Evolutionary conservation across 208 protist species (phyloP).

Genomic region (Leishmania tarentolae): DNA sequence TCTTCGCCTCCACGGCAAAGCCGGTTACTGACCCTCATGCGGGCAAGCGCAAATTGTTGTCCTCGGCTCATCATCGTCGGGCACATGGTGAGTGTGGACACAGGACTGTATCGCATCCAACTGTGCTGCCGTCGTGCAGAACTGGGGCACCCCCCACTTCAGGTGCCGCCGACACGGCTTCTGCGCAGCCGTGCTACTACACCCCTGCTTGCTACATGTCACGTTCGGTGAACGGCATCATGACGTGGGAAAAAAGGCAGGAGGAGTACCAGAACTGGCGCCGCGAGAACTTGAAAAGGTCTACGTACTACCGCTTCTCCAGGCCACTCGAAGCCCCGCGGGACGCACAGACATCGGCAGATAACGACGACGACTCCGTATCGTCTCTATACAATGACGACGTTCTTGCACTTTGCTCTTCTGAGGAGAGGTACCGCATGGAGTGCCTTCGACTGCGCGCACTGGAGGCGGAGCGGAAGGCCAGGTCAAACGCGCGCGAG

Average conservation of each 20-base stretch:
- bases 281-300: conserved; percentile 14
- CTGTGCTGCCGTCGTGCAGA: background rate
- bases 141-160: background rate
- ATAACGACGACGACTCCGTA: background rate
- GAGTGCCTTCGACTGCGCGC: conserved; percentile 35
- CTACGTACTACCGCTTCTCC: conserved; percentile 29
- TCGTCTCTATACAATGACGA: background rate
- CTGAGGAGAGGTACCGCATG: conserved; percentile 19
- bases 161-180: background rate
- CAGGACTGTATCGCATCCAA: background rate
- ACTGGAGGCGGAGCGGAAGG: conserved; percentile 35
- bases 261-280: conserved; percentile 54
- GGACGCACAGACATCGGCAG: background rate
- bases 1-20: conserved; percentile 32
- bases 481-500: conserved; percentile 12
- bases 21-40: background rate
- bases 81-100: background rate
- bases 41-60: background rate
- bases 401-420: background rate
- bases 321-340: background rate
- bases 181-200: conserved; percentile 1
- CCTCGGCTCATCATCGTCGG: background rate
- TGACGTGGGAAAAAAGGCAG: conserved; percentile 33
- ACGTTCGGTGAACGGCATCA: conserved; percentile 8
- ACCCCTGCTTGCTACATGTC: conserved; percentile 31